Evolutionary conservation across 2,329 filamentous ascomycete species (phyloP).

Genomic region (Colletotrichum sp.): DNA sequence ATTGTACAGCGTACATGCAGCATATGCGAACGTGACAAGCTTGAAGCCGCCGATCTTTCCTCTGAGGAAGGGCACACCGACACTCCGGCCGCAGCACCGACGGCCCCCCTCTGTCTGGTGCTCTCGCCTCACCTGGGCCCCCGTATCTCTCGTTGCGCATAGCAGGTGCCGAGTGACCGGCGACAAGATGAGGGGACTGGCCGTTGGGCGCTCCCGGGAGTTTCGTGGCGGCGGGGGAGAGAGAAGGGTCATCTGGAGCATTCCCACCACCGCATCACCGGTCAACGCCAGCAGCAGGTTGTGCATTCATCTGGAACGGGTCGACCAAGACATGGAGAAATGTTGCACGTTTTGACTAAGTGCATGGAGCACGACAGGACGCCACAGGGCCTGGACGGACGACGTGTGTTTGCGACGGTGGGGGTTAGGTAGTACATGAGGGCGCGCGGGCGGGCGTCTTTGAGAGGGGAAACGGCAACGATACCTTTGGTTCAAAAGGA

Average conservation of each 20-base stretch:
- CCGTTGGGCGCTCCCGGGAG: background rate
- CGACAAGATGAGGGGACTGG: background rate
- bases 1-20: background rate
- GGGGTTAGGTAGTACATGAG: background rate
- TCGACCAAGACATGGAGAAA: background rate
- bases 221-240: background rate
- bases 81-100: slow-evolving; percentile 5
- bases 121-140: slow-evolving; percentile 1
- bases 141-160: background rate
- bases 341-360: background rate
- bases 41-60: background rate
- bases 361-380: slow-evolving; percentile 1
- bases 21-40: background rate
- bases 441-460: background rate
- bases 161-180: slow-evolving; percentile 7
- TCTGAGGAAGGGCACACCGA: background rate
- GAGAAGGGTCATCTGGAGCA: background rate
- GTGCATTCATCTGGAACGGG: slow-evolving; percentile 1
- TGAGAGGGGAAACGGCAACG: background rate
- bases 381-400: background rate
- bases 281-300: background rate
- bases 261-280: background rate
- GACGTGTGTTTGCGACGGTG: background rate
- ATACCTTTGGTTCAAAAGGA: background rate
- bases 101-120: background rate